Conservation (phyloP, 164 flowering plant genomes). For the Nymphaea colorata region DNA sequence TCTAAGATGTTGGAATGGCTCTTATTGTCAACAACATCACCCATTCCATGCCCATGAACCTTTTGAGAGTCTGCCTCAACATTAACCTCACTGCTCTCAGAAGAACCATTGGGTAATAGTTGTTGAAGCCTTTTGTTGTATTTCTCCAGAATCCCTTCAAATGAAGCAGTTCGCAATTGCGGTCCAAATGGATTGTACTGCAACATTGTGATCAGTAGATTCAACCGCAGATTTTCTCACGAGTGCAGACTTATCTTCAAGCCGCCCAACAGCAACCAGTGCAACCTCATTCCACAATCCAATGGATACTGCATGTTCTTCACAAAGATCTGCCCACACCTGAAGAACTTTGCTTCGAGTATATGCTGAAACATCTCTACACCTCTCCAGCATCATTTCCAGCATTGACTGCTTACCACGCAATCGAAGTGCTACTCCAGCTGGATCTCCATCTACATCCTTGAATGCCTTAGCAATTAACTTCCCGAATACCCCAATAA, state of each 20-base stretch:
- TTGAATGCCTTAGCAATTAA: conserved; percentile 70
- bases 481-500: conserved; percentile 85
- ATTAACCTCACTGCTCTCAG: conserved; percentile 30
- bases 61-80: conserved; percentile 31
- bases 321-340: conserved; percentile 97
- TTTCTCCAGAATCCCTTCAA: conserved; percentile 81
- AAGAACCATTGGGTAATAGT: conserved; percentile 33
- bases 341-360: conserved; percentile 96
- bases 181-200: conserved; percentile 99
- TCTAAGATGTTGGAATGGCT: conserved; percentile 19
- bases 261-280: conserved; percentile 75
- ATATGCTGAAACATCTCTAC: conserved; percentile 92
- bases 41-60: conserved; percentile 21
- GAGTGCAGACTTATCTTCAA: conserved; percentile 94
- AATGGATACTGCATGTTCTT: conserved; percentile 81
- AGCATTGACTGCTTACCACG: conserved; percentile 94
- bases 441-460: conserved; percentile 75
- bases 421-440: conserved; percentile 63
- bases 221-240: conserved; percentile 86
- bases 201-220: conserved; percentile 81
- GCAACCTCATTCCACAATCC: conserved; percentile 98
- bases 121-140: conserved; percentile 64
- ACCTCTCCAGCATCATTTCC: conserved; percentile 84
- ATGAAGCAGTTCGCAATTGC: conserved; percentile 71
- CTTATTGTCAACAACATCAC: conserved; percentile 4